Conservation (phyloP, 768 basidiomycete species). For the Dacryopinax primogenitus region DNA sequence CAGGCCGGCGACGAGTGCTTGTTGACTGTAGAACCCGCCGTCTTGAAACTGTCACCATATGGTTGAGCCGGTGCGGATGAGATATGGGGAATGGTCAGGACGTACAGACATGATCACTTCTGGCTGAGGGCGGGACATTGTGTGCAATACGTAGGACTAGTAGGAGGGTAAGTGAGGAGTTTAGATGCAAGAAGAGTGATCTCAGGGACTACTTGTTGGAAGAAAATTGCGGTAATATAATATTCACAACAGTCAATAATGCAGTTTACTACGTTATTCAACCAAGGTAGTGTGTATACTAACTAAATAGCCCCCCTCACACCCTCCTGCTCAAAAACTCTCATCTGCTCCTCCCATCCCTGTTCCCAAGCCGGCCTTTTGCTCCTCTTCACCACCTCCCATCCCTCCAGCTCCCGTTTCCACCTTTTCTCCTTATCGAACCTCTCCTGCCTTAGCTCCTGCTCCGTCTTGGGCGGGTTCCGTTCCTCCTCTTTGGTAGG, state of each 20-base stretch:
- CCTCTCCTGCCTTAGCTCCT: slow-evolving; percentile 76
- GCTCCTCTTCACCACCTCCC: slow-evolving; percentile 58
- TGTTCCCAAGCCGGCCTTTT: slow-evolving; percentile 63
- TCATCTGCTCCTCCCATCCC: slow-evolving; percentile 46
- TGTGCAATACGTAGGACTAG: not conserved
- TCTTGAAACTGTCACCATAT: not conserved
- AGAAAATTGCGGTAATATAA: too few species aligned
- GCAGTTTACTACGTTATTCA: not conserved
- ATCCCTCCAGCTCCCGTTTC: slow-evolving; percentile 66
- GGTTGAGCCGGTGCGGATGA: not conserved
- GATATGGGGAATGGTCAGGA: not conserved
- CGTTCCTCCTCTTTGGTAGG: slow-evolving; percentile 72
- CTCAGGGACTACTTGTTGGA: not conserved
- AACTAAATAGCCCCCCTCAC: not conserved
- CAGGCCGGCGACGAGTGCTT: not conserved
- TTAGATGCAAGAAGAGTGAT: not conserved
- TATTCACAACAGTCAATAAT: not conserved
- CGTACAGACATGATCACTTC: slow-evolving; percentile 9
- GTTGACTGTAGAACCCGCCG: slow-evolving; percentile 4
- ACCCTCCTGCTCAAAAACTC: slow-evolving; percentile 37
- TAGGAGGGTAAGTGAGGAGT: not conserved
- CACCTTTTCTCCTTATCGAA: slow-evolving; percentile 80
- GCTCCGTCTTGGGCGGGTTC: slow-evolving; percentile 74
- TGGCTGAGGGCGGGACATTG: not conserved
- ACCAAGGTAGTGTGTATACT: not conserved